phyloP scores from a whole-genome alignment of 768 basidiomycete species.

The Termitomyces sp. region DNA sequence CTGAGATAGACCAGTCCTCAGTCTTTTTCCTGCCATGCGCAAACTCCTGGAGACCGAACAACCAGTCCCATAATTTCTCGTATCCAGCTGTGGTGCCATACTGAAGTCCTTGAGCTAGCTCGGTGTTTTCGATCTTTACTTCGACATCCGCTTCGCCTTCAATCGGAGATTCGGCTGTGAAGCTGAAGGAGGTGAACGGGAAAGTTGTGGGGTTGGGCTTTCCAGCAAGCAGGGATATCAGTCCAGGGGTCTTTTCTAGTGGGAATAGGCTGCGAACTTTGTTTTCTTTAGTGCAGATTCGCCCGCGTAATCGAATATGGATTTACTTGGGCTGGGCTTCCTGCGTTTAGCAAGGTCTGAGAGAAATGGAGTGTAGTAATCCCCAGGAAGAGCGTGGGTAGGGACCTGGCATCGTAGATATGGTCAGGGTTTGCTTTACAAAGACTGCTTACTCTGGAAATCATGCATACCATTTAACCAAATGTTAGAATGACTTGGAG shows the following conservation, averaged over 20 bases:
- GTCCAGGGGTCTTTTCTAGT: slow-evolving; percentile 70
- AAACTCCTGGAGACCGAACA: slow-evolving; percentile 62
- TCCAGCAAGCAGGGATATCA: slow-evolving; percentile 82
- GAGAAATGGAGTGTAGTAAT: slow-evolving; percentile 54
- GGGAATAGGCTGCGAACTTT: slow-evolving; percentile 68
- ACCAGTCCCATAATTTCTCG: slow-evolving; percentile 58
- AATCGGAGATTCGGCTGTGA: slow-evolving; percentile 49
- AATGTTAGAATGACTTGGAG: not conserved
- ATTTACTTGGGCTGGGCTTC: slow-evolving; percentile 58
- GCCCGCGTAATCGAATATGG: not conserved
- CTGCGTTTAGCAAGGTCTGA: slow-evolving; percentile 57
- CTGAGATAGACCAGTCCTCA: slow-evolving; percentile 69
- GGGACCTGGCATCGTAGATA: not conserved
- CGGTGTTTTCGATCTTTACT: slow-evolving; percentile 42
- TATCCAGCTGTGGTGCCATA: slow-evolving; percentile 71
- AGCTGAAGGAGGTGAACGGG: slow-evolving; percentile 79
- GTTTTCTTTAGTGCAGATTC: not conserved
- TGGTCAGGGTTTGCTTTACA: not conserved
- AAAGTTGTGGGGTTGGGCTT: slow-evolving; percentile 91
- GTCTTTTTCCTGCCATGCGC: slow-evolving; percentile 57
- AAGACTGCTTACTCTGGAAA: too few relatives aligned
- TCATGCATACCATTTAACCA: not conserved
- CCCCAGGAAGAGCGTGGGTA: slow-evolving; percentile 37
- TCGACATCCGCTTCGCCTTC: slow-evolving; percentile 32
- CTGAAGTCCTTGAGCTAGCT: slow-evolving; percentile 68